phyloP scores from a whole-genome alignment of 1,284 basidiomycete genomes.

The Peniophora sp. region DNA sequence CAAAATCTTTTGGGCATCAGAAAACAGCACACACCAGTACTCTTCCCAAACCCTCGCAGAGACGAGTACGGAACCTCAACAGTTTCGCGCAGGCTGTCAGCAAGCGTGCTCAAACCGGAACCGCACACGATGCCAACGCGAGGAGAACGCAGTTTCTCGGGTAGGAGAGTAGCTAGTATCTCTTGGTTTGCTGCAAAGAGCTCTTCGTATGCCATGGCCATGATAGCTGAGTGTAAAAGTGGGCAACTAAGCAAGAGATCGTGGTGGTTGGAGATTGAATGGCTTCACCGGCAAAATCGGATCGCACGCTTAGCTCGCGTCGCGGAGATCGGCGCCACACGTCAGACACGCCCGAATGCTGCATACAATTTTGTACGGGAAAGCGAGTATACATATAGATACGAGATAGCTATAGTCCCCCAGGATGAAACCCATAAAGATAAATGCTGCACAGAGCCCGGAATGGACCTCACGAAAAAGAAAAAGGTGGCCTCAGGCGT shows the following conservation, averaged over 20 bases:
- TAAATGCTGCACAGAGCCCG: no score
- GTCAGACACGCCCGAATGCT: no score
- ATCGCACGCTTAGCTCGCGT: no score
- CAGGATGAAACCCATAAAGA: no score
- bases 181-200: slow-evolving; percentile 31
- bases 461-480: background rate
- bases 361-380: no score
- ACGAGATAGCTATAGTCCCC: no score
- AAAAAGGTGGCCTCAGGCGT: background rate
- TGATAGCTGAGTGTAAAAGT: no score
- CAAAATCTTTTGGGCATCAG: slow-evolving; percentile 1
- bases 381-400: no score
- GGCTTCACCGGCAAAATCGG: no score
- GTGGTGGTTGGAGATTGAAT: no score
- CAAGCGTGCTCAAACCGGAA: slow-evolving; percentile 66
- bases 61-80: slow-evolving; percentile 51
- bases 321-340: no score
- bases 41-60: slow-evolving; percentile 63
- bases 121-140: slow-evolving; percentile 74
- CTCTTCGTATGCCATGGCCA: background rate
- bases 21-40: slow-evolving; percentile 47
- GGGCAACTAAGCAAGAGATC: no score
- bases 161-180: slow-evolving; percentile 28
- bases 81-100: slow-evolving; percentile 42
- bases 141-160: slow-evolving; percentile 40